Evolutionary conservation across 2,329 filamentous ascomycete genomes (phyloP).

Genomic region (Rhytidhysteron rufulum): DNA sequence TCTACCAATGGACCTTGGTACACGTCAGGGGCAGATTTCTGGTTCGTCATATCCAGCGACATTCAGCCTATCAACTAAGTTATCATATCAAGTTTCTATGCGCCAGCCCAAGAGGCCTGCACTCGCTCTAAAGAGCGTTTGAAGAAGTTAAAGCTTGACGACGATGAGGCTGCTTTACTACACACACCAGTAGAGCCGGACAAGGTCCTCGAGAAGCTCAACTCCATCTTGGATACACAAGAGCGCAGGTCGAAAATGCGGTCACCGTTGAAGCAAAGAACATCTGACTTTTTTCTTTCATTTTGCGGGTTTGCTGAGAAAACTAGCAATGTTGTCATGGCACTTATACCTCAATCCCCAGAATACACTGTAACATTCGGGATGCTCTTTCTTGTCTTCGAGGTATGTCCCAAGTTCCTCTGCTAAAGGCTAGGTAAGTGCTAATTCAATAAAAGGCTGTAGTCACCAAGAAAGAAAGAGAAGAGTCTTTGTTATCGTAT

Average conservation of each 20-base stretch:
- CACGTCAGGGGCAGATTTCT: not conserved
- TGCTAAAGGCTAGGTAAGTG: too few species aligned
- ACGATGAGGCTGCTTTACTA: not conserved
- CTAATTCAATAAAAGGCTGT: too few species aligned
- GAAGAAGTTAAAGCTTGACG: not conserved
- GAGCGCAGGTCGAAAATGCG: not conserved
- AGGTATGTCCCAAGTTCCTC: too few species aligned
- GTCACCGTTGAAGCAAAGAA: not conserved
- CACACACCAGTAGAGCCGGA: not conserved
- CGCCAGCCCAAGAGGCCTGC: not conserved
- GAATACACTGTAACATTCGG: not conserved
- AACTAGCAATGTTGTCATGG: not conserved
- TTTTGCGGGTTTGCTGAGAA: not conserved
- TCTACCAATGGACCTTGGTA: not conserved
- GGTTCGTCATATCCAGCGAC: not conserved
- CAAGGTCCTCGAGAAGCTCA: not conserved
- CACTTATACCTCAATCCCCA: not conserved
- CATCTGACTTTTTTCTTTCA: not conserved
- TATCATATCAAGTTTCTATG: not conserved
- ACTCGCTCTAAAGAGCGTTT: not conserved
- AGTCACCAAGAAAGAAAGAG: conserved; percentile 1
- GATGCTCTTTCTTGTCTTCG: not conserved
- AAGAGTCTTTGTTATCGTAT: not conserved
- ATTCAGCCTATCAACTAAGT: not conserved
- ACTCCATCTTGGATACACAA: not conserved